phyloP scores from a whole-genome alignment of 805 yeast genomes.

The Candida ficus region DNA sequence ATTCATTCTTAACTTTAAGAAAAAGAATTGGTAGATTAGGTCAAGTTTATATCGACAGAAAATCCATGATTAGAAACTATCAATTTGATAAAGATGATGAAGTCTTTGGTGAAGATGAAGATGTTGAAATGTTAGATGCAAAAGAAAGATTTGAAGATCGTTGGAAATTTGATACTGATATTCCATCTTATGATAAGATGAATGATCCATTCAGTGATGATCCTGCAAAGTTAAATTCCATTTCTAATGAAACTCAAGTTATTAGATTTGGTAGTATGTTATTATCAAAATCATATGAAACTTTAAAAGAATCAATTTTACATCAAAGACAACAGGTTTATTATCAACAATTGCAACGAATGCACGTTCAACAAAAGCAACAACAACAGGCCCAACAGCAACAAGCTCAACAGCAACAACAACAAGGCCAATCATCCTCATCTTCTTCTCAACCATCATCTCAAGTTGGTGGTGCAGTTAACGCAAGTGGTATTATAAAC shows the following conservation, averaged over 20 bases:
- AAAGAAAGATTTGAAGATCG: slow-evolving; percentile 49
- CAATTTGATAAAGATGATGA: slow-evolving; percentile 21
- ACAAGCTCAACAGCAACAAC: slow-evolving; percentile 26
- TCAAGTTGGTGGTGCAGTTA: slow-evolving; percentile 1
- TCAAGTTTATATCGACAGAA: slow-evolving; percentile 69
- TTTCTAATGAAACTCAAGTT: slow-evolving; percentile 80
- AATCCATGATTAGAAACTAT: slow-evolving; percentile 43
- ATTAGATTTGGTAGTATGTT: slow-evolving; percentile 91
- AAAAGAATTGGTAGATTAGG: slow-evolving; percentile 73
- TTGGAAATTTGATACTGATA: slow-evolving; percentile 65
- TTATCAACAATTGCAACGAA: slow-evolving; percentile 26
- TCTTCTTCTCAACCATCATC: neutral
- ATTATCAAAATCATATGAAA: slow-evolving; percentile 79
- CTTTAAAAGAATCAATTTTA: slow-evolving; percentile 66
- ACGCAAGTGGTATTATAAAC: neutral
- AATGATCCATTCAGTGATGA: slow-evolving; percentile 59
- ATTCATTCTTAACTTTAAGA: slow-evolving; percentile 53
- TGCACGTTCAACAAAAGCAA: slow-evolving; percentile 25
- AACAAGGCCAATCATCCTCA: slow-evolving; percentile 16
- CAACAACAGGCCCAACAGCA: slow-evolving; percentile 19
- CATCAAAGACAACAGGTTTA: slow-evolving; percentile 55
- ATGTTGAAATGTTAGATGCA: slow-evolving; percentile 31
- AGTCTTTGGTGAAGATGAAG: slow-evolving; percentile 12
- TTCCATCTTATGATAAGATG: slow-evolving; percentile 30
- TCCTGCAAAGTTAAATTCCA: slow-evolving; percentile 78